Percentiles rank a stretch among this genome's conserved stretches.
Evolutionary conservation across 108 stramenopile species (phyloP).

Genomic region (Fragilaria crotonensis): DNA sequence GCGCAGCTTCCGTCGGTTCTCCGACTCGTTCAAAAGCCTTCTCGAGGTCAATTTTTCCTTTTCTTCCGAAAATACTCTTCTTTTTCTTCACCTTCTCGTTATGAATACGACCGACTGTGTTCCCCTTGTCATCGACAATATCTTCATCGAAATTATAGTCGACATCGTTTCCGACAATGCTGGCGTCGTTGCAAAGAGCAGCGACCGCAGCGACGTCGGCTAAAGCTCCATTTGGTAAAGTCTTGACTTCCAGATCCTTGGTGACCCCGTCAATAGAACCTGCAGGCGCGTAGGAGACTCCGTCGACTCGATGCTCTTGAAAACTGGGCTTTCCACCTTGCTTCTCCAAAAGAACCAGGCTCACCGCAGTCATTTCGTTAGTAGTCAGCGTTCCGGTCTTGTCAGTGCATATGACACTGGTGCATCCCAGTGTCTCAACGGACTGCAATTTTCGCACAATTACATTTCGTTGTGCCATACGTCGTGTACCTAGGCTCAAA

Average conservation of each 20-base stretch:
- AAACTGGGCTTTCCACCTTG: constrained; percentile 11
- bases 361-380: constrained; percentile 97
- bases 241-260: constrained; percentile 26
- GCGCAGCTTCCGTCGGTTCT: constrained; percentile 97
- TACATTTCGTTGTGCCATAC: constrained; percentile 86
- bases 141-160: constrained; percentile 18
- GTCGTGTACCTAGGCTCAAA: constrained; percentile 87
- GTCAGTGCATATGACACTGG: constrained; percentile 92
- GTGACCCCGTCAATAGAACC: constrained; percentile 59
- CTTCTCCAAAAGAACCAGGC: constrained; percentile 53
- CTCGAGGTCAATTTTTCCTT: constrained; percentile 4
- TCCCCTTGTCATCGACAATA: constrained; percentile 3
- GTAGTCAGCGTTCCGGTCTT: constrained; percentile 98
- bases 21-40: constrained; percentile 71
- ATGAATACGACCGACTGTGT: constrained; percentile 3
- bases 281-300: constrained; percentile 69
- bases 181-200: constrained; percentile 82
- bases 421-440: constrained; percentile 97
- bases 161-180: constrained; percentile 54
- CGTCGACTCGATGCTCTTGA: constrained; percentile 57
- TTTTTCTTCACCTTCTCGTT: constrained; percentile 5
- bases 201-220: constrained; percentile 66
- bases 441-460: constrained; percentile 85
- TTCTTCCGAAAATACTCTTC: constrained; percentile 4
- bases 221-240: constrained; percentile 39